Percentiles rank a stretch among this genome's conserved stretches.
These are phyloP conservation scores for Podaxis sp. DNA, from an alignment of 768 basidiomycete genomes.

Conservation along the genomic window DNA sequence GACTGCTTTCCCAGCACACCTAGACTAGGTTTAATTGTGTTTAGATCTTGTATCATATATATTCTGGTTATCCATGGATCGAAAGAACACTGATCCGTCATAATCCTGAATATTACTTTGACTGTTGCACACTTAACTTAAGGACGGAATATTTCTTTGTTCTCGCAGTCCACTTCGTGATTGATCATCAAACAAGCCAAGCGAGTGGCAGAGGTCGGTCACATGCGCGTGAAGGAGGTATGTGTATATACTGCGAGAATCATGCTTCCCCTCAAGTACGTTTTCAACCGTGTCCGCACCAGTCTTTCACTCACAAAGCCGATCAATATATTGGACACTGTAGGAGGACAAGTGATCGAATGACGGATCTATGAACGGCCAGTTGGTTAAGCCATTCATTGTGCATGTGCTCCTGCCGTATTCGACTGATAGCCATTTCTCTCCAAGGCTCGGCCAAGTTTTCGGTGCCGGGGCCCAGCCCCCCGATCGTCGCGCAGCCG, in stretches of 20 bases:
- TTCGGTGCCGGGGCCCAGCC: constrained; percentile 2
- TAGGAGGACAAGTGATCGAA: neutral
- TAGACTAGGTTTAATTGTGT: neutral
- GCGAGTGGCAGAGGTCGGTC: neutral
- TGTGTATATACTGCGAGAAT: neutral
- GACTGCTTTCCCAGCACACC: neutral
- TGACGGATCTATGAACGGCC: neutral
- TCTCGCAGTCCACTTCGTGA: neutral
- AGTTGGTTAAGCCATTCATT: neutral
- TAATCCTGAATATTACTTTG: neutral
- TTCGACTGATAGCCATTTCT: constrained; percentile 3
- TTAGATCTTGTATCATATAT: neutral
- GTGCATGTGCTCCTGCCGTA: neutral
- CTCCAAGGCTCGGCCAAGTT: neutral
- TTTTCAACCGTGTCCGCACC: neutral
- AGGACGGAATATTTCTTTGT: neutral
- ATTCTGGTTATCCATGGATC: neutral
- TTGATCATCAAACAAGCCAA: neutral
- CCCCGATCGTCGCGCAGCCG: neutral
- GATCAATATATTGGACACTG: neutral
- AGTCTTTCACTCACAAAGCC: neutral
- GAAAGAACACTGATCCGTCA: neutral
- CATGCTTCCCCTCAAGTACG: neutral
- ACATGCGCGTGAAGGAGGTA: neutral
- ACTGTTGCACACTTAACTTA: neutral